Percentiles rank a stretch among this genome's conserved stretches.
phyloP scores from a whole-genome alignment of 331 rosid species.

The Telfairia occidentalis region DNA sequence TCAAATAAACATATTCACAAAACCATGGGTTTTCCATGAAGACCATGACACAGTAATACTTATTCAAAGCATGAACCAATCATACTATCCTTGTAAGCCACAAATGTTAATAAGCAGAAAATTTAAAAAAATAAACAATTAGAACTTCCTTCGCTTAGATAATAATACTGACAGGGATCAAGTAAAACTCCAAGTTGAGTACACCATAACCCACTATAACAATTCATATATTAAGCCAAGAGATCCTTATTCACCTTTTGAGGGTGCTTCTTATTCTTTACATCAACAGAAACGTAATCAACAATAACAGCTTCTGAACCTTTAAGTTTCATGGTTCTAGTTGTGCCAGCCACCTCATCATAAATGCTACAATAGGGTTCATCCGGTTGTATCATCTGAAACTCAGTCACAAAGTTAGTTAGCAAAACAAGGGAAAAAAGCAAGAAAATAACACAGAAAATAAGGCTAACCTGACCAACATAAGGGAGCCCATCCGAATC shows the following conservation, averaged over 20 bases:
- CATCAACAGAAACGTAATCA: slow-evolving; percentile 75
- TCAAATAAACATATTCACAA: neutral
- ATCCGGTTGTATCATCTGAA: slow-evolving; percentile 63
- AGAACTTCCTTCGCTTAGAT: neutral
- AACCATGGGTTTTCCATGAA: too few relatives aligned
- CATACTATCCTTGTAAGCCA: neutral
- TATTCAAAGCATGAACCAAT: neutral
- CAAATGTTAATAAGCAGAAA: neutral
- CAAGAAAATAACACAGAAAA: slow-evolving; percentile 1
- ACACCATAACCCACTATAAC: neutral
- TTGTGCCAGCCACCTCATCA: slow-evolving; percentile 31
- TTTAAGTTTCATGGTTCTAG: slow-evolving; percentile 26
- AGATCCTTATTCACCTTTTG: slow-evolving; percentile 46
- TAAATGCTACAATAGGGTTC: slow-evolving; percentile 66
- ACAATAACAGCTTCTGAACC: slow-evolving; percentile 80
- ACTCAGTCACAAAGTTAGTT: slow-evolving; percentile 1
- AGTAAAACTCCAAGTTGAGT: neutral
- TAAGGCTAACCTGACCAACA: slow-evolving; percentile 85
- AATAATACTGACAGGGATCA: neutral
- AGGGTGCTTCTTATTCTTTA: slow-evolving; percentile 38
- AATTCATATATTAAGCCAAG: neutral
- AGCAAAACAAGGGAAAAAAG: neutral
- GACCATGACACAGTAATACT: neutral
- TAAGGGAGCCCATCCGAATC: slow-evolving; percentile 94
- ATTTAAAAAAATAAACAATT: neutral